Evolutionary conservation across 805 yeast species (phyloP).

Genomic region (Henningerozyma blattae): DNA sequence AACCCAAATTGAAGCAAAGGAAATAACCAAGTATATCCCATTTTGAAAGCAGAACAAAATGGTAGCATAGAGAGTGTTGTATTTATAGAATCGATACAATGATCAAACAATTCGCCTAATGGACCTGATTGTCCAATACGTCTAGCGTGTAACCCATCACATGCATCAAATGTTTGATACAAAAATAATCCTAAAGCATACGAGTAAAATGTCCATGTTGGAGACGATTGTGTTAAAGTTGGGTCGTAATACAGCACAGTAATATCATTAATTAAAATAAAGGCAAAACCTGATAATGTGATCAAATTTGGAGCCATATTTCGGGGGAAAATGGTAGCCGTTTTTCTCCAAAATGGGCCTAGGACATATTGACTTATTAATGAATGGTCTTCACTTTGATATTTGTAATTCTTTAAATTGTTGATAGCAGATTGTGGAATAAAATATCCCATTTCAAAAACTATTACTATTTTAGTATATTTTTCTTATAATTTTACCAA

Average conservation of each 20-base stretch:
- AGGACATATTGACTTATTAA: conserved; percentile 59
- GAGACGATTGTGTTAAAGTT: conserved; percentile 41
- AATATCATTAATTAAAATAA: conserved; percentile 50
- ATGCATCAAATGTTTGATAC: conserved; percentile 92
- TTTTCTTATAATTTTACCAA: too few species aligned
- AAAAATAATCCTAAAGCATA: conserved; percentile 76
- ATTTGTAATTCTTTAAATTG: conserved; percentile 45
- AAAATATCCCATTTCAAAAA: conserved; percentile 47
- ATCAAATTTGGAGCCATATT: conserved; percentile 91
- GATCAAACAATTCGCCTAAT: conserved; percentile 88
- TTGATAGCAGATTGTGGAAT: conserved; percentile 40
- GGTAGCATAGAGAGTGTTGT: conserved; percentile 71
- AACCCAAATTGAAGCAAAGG: conserved; percentile 60
- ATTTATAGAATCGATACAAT: conserved; percentile 64
- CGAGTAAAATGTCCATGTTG: conserved; percentile 64
- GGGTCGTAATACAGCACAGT: conserved; percentile 70
- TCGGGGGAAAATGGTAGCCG: conserved; percentile 63
- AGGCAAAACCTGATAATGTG: conserved; percentile 70
- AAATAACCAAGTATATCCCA: conserved; percentile 56
- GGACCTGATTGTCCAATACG: conserved; percentile 94
- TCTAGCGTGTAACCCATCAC: conserved; percentile 93
- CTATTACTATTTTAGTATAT: too few species aligned
- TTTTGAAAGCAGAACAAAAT: conserved; percentile 63
- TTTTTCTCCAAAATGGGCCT: conserved; percentile 70
- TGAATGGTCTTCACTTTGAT: conserved; percentile 74